Percentiles rank a stretch among this genome's conserved stretches.
phyloP scores from a whole-genome alignment of 2,329 filamentous ascomycete genomes.

The Simplicillium aogashimaense region DNA sequence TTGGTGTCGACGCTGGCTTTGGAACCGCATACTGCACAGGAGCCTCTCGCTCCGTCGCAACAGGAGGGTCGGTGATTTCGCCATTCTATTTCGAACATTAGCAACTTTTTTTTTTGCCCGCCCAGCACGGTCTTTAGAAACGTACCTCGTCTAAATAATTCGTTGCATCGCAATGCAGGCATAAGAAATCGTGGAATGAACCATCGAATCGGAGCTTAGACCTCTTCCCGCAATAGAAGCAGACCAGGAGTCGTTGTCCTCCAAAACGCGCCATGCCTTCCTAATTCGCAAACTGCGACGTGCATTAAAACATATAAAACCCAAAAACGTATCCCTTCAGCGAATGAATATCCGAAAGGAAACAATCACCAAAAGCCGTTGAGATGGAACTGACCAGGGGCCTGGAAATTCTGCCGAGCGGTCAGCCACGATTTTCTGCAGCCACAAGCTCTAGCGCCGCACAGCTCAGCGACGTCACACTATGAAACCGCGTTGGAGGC shows the following conservation, averaged over 20 bases:
- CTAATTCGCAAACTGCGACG: background rate
- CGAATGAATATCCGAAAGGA: background rate
- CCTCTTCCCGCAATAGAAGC: constrained; percentile 75
- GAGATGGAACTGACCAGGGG: background rate
- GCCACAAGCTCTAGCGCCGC: too few species aligned
- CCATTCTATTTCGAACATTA: constrained; percentile 50
- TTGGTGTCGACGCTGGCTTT: constrained; percentile 18
- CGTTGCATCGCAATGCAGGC: constrained; percentile 69
- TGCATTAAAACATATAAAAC: background rate
- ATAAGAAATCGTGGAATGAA: constrained; percentile 56
- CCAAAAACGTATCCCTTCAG: background rate
- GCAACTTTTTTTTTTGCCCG: background rate
- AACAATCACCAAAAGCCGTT: background rate
- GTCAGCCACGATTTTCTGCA: constrained; percentile 3
- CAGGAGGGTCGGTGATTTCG: constrained; percentile 79
- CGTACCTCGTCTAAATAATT: constrained; percentile 83
- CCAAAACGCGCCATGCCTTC: constrained; percentile 31
- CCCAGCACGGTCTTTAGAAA: too few species aligned
- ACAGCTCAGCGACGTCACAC: background rate
- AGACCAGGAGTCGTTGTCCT: constrained; percentile 42
- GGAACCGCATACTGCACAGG: constrained; percentile 37
- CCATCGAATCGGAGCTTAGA: constrained; percentile 51
- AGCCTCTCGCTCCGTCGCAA: constrained; percentile 36
- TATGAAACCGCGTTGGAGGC: background rate
- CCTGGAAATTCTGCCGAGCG: constrained; percentile 7